A percentile compares a stretch with the other conserved stretches of the same genome.
phyloP scores from a whole-genome alignment of 164 flowering plant species.

The Cinnamomum micranthum region DNA sequence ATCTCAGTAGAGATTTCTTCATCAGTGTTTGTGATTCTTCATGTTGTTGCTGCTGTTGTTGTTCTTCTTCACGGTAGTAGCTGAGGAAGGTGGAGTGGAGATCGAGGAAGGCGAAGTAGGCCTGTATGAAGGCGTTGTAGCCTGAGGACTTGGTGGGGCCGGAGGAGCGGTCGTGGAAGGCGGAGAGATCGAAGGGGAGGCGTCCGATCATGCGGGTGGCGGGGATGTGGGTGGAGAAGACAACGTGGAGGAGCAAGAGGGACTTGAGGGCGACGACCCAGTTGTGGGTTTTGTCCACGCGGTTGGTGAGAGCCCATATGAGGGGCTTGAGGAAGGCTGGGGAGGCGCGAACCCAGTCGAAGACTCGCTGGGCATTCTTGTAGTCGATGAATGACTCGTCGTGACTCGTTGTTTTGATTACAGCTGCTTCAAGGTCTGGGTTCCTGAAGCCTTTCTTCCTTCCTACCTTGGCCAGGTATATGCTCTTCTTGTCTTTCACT shows the following conservation, averaged over 20 bases:
- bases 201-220: slow-evolving; percentile 40
- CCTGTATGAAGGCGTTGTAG: slow-evolving; percentile 40
- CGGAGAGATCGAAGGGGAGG: slow-evolving; percentile 75
- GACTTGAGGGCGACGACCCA: slow-evolving; percentile 89
- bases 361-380: slow-evolving; percentile 53
- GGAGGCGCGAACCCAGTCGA: slow-evolving; percentile 50
- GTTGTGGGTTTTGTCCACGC: slow-evolving; percentile 51
- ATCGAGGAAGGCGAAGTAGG: slow-evolving; percentile 67
- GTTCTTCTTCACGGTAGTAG: not conserved
- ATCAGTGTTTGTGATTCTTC: not conserved
- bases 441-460: slow-evolving; percentile 26
- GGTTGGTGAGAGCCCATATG: slow-evolving; percentile 35
- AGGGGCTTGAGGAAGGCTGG: slow-evolving; percentile 44
- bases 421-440: slow-evolving; percentile 56
- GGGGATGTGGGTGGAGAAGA: slow-evolving; percentile 44
- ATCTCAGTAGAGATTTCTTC: not conserved
- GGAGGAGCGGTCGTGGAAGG: slow-evolving; percentile 44
- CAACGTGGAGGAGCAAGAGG: slow-evolving; percentile 72
- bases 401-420: slow-evolving; percentile 86
- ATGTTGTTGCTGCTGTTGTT: not conserved
- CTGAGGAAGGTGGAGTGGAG: slow-evolving; percentile 30
- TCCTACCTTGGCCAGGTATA: slow-evolving; percentile 36
- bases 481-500: slow-evolving; percentile 65
- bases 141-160: slow-evolving; percentile 27
- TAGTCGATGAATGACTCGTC: slow-evolving; percentile 51